Conservation (phyloP, 441 rosid genomes). For the Bruguiera hainesii region DNA sequence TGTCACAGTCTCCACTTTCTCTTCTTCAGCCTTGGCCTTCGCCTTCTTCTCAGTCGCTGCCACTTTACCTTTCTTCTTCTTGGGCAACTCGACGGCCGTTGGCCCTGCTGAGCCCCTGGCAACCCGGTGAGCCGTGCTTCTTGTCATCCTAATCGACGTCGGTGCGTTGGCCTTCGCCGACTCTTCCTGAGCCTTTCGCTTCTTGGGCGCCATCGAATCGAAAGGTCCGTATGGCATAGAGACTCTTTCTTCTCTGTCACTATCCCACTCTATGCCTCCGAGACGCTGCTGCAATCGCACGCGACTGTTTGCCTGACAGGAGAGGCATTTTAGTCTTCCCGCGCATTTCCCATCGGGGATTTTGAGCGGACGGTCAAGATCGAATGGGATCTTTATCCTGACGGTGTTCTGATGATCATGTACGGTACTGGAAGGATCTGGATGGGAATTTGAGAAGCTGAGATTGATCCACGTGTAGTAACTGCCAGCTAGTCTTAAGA, state of each 20-base stretch:
- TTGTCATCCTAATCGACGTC: conserved; percentile 43
- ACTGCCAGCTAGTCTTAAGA: background rate
- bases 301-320: conserved; percentile 3
- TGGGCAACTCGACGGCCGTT: conserved; percentile 20
- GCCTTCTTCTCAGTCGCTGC: conserved; percentile 6
- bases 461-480: conserved; percentile 9
- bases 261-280: background rate
- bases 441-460: conserved; percentile 1
- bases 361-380: conserved; percentile 36
- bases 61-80: conserved; percentile 22
- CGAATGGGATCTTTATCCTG: background rate
- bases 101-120: conserved; percentile 21
- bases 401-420: conserved; percentile 12
- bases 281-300: background rate
- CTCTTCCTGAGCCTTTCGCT: conserved; percentile 37
- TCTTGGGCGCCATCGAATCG: conserved; percentile 58
- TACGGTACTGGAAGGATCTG: conserved; percentile 10
- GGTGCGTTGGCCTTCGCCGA: conserved; percentile 17
- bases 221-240: background rate
- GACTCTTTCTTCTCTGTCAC: background rate
- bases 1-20: background rate
- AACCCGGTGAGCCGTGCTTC: conserved; percentile 43
- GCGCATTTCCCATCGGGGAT: conserved; percentile 23
- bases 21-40: conserved; percentile 11
- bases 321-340: conserved; percentile 24